These are phyloP conservation scores for Parathielavia appendiculata DNA, from an alignment of 495 filamentous ascomycete genomes.

Conservation along the genomic window DNA sequence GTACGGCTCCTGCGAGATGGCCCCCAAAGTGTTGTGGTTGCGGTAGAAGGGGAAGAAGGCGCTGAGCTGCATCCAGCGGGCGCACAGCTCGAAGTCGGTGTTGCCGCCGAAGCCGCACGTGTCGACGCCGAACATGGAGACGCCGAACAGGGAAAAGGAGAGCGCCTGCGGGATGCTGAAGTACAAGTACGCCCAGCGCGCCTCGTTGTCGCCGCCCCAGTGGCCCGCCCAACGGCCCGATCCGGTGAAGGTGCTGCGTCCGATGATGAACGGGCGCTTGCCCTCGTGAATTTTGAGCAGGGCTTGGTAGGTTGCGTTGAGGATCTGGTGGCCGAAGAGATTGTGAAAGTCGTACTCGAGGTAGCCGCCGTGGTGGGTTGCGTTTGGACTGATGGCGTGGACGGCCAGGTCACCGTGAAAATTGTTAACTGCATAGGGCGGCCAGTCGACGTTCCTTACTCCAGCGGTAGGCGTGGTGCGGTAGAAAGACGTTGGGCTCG, in stretches of 20 bases:
- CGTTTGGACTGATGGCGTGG: conserved; percentile 72
- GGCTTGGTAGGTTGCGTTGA: conserved; percentile 75
- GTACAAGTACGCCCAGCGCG: conserved; percentile 63
- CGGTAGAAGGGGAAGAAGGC: conserved; percentile 89
- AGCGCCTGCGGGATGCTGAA: conserved; percentile 79
- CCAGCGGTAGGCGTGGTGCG: conserved; percentile 63
- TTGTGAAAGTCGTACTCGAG: conserved; percentile 80
- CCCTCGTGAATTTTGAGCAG: conserved; percentile 56
- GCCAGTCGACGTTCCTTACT: conserved; percentile 68
- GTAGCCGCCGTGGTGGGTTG: conserved; percentile 66
- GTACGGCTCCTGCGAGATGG: conserved; percentile 70
- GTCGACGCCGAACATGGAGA: conserved; percentile 84
- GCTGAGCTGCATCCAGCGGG: conserved; percentile 79
- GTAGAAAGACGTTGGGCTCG: conserved; percentile 47
- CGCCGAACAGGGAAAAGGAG: conserved; percentile 73
- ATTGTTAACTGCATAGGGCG: conserved; percentile 79
- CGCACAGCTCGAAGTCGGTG: conserved; percentile 68
- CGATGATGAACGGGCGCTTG: conserved; percentile 82
- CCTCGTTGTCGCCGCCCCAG: conserved; percentile 82
- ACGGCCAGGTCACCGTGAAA: conserved; percentile 69
- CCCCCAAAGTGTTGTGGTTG: conserved; percentile 67
- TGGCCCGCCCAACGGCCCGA: conserved; percentile 77
- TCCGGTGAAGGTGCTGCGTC: conserved; percentile 75
- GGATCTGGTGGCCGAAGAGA: conserved; percentile 66
- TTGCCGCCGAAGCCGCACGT: conserved; percentile 78